Evolutionary conservation across 352 stramenopile species (phyloP).

Genomic region (Lagenidium giganteum): DNA sequence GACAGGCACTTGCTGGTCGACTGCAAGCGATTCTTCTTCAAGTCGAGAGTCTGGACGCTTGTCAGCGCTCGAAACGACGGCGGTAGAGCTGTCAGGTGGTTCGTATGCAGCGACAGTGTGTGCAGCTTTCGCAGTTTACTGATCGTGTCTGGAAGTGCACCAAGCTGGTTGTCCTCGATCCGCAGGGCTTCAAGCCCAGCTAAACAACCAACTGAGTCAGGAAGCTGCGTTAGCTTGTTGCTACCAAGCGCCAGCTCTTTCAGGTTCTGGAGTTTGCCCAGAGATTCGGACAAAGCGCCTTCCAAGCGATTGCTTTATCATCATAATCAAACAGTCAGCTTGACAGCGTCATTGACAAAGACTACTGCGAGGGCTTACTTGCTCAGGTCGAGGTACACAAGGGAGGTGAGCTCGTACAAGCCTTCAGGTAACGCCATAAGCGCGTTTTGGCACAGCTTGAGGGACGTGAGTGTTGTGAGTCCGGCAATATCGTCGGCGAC

Average conservation of each 20-base stretch:
- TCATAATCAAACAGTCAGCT: too few species aligned
- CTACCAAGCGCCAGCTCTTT: conserved; percentile 37
- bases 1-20: conserved; percentile 22
- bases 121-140: conserved; percentile 34
- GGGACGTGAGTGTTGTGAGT: conserved; percentile 33
- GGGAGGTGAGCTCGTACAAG: conserved; percentile 35
- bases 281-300: conserved; percentile 27
- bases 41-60: conserved; percentile 37
- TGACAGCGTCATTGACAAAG: too few species aligned
- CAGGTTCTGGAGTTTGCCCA: conserved; percentile 37
- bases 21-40: conserved; percentile 51
- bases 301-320: conserved; percentile 40
- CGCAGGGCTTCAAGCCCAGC: conserved; percentile 37
- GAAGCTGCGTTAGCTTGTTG: conserved; percentile 45
- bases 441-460: conserved; percentile 62
- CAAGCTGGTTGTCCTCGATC: conserved; percentile 49
- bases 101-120: conserved; percentile 41
- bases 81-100: conserved; percentile 38
- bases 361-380: conserved; percentile 54
- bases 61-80: conserved; percentile 26
- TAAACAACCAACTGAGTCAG: conserved; percentile 28
- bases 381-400: conserved; percentile 54
- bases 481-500: conserved; percentile 30
- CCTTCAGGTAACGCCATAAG: conserved; percentile 29
- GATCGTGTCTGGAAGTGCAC: conserved; percentile 31